Percentiles rank a stretch among this genome's conserved stretches.
phyloP scores from a whole-genome alignment of 2,329 filamentous ascomycete species.

The Blastomyces percursus region DNA sequence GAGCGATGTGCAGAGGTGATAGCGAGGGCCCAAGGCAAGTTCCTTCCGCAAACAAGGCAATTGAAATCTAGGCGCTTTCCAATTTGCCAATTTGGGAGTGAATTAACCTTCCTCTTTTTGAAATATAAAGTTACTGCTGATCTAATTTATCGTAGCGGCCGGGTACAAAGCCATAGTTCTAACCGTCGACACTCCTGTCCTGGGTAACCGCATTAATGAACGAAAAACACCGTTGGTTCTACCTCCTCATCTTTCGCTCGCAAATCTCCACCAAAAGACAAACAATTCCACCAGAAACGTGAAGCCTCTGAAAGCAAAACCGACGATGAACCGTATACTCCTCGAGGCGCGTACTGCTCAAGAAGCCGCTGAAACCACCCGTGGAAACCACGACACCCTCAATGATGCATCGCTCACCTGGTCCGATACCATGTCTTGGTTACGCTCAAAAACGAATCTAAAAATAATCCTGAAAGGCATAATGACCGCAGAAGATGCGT shows the following conservation, averaged over 20 bases:
- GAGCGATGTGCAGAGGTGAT: constrained; percentile 42
- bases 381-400: constrained; percentile 50
- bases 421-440: not conserved
- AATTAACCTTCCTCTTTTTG: too few species aligned
- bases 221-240: constrained; percentile 1
- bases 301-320: constrained; percentile 39
- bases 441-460: not conserved
- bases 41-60: constrained; percentile 35
- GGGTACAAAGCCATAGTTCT: constrained; percentile 58
- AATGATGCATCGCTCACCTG: constrained; percentile 4
- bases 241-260: constrained; percentile 3
- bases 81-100: not conserved
- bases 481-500: constrained; percentile 37
- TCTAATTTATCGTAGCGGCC: constrained; percentile 42
- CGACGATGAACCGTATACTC: constrained; percentile 38
- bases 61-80: not conserved
- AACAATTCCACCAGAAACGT: constrained; percentile 50
- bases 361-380: constrained; percentile 48
- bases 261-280: constrained; percentile 43
- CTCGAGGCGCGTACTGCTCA: constrained; percentile 45
- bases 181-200: constrained; percentile 58
- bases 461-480: constrained; percentile 49
- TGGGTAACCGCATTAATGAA: constrained; percentile 47
- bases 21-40: constrained; percentile 63
- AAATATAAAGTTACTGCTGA: constrained; percentile 5